Base-by-base conservation (phyloP, 257 asterid genomes). In the Nemophila menziesii region DNA sequence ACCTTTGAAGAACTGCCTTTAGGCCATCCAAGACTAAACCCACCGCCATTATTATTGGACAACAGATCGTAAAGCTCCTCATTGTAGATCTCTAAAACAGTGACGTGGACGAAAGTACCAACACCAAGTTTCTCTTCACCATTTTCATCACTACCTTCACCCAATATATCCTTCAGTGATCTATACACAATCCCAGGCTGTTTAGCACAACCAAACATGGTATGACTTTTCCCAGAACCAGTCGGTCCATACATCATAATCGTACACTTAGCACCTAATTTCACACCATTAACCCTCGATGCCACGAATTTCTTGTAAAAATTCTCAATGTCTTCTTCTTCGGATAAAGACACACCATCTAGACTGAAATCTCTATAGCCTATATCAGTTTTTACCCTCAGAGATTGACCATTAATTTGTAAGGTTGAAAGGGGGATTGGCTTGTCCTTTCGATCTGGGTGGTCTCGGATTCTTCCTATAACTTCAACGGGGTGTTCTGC, bases 231-330 rank as follows among this genome's bases (percentile, higher is more conserved):
- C 0, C 99, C 99, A 0, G 99, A 75, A 6, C 99, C 99, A 0
- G 99, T 81, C 1, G 96, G 99, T 0, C 99, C 99, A 33, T 89
- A 89, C 97, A 84, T 84, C 95, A 89, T 84, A 0, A 89, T 64
- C 0, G 98, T 84, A n/a, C 99, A 90, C 46, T 79, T 85, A 22
- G 67, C 81, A 26, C 99, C 99, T 52, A 75, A 5, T 53, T 77
- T 85, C 21, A 90, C 96, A 0, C 82, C 99, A 22, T 77, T 65
- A 4, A 90, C 75, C 56, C 99, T 70, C 0, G 92, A 79, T 43
- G 72, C 62, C 4, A 90, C 94, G 16, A 85, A 85, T 6, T 74
- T 85, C 68, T 43, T 64, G 27, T 90, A 90, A 26, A 90, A 90
- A 0, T 58, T 68, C 7, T 85, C 94, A 20, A 90, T 74, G 49